Percentiles rank a stretch among this genome's conserved stretches.
Evolutionary conservation across 2,329 filamentous ascomycete species (phyloP).

Genomic region (Sordariomycetes sp.): DNA sequence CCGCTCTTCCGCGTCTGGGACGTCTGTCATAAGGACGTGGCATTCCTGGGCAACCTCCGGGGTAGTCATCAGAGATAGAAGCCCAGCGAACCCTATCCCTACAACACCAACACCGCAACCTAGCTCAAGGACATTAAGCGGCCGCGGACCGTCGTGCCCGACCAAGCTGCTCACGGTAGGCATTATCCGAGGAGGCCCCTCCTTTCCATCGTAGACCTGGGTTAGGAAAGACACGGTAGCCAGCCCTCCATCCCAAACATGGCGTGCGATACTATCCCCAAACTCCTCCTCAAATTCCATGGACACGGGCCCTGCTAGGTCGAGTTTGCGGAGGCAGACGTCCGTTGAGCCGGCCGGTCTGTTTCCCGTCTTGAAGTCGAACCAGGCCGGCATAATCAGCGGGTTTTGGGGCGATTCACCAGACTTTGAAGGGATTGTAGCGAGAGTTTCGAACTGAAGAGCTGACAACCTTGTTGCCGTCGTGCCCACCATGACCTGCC

Average conservation of each 20-base stretch:
- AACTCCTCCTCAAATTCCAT: constrained; percentile 44
- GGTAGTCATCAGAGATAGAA: constrained; percentile 12
- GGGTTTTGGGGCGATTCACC: constrained; percentile 12
- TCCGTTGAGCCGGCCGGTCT: constrained; percentile 13
- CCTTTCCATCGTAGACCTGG: not conserved
- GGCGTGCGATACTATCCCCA: constrained; percentile 48
- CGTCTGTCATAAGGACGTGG: constrained; percentile 42
- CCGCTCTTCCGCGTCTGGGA: constrained; percentile 40
- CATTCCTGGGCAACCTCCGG: constrained; percentile 11
- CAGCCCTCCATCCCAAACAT: constrained; percentile 48
- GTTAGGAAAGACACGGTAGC: constrained; percentile 26
- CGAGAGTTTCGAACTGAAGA: not conserved
- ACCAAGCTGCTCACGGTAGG: not conserved
- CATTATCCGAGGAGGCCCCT: not conserved
- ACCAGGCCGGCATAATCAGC: constrained; percentile 32
- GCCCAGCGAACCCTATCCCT: constrained; percentile 34
- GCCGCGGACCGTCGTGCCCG: constrained; percentile 2
- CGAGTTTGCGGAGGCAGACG: constrained; percentile 11
- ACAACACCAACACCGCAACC: constrained; percentile 47
- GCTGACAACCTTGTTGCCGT: not conserved
- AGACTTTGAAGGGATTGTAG: not conserved
- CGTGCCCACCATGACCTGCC: not conserved
- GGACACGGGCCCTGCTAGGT: not conserved
- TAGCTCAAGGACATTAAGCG: constrained; percentile 38
- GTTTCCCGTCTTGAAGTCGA: constrained; percentile 14